Base-by-base conservation (phyloP, 2,329 filamentous ascomycete genomes). In the Diaporthe eres region DNA sequence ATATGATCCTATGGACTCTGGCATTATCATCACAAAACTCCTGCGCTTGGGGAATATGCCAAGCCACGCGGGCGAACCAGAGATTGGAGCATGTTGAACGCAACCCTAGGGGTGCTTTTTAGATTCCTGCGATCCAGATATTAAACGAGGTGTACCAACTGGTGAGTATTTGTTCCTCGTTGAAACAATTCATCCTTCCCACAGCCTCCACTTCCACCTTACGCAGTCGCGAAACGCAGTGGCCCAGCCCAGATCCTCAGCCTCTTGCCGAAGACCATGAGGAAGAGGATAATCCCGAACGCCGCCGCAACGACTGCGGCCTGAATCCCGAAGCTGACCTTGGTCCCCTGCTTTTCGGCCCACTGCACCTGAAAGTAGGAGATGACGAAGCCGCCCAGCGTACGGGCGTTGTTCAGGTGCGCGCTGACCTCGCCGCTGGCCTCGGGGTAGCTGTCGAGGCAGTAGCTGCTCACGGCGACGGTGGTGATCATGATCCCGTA, bases 401-500 rank as follows among this genome's bases (percentile, higher is more conserved):
- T 88, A 1, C 88, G 82, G 2, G 84, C 85, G 72, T 87, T 85
- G 80, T 89, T 90, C 65, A 90, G 81, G 87, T 87, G 89, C 0
- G 87, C 86, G 9, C 86, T 86, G 3, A 90, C 88, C 78, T 90
- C 88, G 4, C 88, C 88, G n/a, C 85, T 86, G 2, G 86, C 88
- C 80, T 90, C 86, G 0, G 89, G 89, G 80, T 90, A 91, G 77
- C 84, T 84, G 81, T 91, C 89, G 10, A 91, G 86, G 39, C 85
- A 84, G 79, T 90, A 91, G 10, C 87, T 86, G 75, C 85, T 88
- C 39, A 90, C 81, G 1, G 86, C 88, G 5, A 89, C 88, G 0
- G 88, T 90, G 2, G 85, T 85, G 75, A 89, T 85, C 87, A 90
- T 91, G 80, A 90, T 86, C 2, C 88, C 88, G 77, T 90, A 90